phyloP scores from a whole-genome alignment of 2,329 filamentous ascomycete species.

The Penicillium sclerotiorum region DNA sequence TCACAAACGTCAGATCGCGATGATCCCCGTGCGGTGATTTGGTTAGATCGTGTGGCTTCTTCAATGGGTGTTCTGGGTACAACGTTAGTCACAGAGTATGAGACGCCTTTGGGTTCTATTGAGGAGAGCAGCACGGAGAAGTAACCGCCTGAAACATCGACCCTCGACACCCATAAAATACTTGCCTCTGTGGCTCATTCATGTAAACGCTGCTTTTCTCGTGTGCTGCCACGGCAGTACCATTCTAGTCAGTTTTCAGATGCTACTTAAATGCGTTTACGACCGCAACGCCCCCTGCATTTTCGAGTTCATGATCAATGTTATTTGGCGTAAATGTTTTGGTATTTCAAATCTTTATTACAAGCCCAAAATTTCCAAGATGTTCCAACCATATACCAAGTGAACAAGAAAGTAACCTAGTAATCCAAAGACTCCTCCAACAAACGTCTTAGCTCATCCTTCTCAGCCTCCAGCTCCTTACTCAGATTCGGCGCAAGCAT shows the following conservation, averaged over 20 bases:
- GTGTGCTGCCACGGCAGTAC: no score
- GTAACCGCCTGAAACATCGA: not conserved
- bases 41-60: constrained; percentile 36
- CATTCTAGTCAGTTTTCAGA: no score
- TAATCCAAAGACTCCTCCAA: constrained; percentile 67
- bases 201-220: no score
- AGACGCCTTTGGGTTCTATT: not conserved
- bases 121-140: constrained; percentile 3
- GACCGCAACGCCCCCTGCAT: no score
- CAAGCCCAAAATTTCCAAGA: not conserved
- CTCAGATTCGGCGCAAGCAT: constrained; percentile 85
- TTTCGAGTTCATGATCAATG: no score
- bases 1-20: constrained; percentile 23
- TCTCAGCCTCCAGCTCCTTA: constrained; percentile 69
- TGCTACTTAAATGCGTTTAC: no score
- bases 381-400: not conserved
- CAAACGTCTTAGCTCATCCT: constrained; percentile 68
- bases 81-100: constrained; percentile 19
- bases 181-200: no score
- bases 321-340: no score
- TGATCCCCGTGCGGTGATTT: constrained; percentile 29
- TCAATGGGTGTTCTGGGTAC: constrained; percentile 37
- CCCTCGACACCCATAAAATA: no score
- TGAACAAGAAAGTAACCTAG: constrained; percentile 33
- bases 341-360: no score